These are phyloP conservation scores for Rubia peregrina DNA, from an alignment of 305 asterid genomes.

Conservation along the genomic window DNA sequence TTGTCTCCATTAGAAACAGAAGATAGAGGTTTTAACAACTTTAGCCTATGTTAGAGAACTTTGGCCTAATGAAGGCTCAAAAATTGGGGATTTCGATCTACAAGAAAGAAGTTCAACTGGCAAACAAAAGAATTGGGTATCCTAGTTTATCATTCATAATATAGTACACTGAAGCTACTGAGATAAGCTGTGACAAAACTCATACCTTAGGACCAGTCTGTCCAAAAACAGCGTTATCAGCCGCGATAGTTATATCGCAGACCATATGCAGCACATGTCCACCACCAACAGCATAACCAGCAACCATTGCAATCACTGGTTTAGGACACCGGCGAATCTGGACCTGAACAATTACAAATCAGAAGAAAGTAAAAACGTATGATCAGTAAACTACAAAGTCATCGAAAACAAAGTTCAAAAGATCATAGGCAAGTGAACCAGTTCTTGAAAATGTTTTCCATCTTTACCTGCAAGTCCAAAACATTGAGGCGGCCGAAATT, in stretches of 20 bases:
- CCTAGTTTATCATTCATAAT: background rate
- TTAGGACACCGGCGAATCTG: background rate
- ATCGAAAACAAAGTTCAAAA: too few species aligned
- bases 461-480: constrained; percentile 64
- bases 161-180: background rate
- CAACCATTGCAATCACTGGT: constrained; percentile 24
- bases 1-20: background rate
- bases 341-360: background rate
- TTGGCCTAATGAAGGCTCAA: background rate
- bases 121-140: background rate
- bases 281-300: constrained; percentile 89
- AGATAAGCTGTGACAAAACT: background rate
- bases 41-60: background rate
- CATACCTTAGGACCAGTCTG: constrained; percentile 14
- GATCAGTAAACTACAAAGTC: too few species aligned
- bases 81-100: background rate
- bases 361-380: background rate
- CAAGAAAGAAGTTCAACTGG: background rate
- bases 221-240: constrained; percentile 32
- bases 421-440: background rate
- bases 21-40: too few species aligned
- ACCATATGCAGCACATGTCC: constrained; percentile 91
- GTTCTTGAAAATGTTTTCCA: background rate
- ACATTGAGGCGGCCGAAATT: constrained; percentile 82
- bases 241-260: constrained; percentile 76